A percentile compares a stretch with the other conserved stretches of the same genome.
phyloP scores from a whole-genome alignment of 1,284 basidiomycete species.

The Sporisorium exsertum region DNA sequence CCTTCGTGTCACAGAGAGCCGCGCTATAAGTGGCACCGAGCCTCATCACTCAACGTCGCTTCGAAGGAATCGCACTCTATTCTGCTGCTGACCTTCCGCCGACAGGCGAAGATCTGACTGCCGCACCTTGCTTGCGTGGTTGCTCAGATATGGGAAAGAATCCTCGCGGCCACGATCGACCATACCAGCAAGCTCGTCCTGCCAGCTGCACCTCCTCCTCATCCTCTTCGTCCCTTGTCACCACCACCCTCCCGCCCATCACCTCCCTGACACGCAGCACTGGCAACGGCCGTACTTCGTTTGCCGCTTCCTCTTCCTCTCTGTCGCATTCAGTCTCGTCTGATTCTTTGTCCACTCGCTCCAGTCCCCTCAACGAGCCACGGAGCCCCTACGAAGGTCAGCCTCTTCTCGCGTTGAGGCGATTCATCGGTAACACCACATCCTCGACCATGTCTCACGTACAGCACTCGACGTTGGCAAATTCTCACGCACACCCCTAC shows the following conservation, averaged over 20 bases:
- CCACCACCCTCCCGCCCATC: slow-evolving; percentile 30
- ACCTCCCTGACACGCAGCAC: slow-evolving; percentile 8
- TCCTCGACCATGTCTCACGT: slow-evolving; percentile 8
- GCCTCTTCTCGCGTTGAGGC: slow-evolving; percentile 16
- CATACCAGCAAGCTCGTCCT: slow-evolving; percentile 19
- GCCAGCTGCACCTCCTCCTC: slow-evolving; percentile 12
- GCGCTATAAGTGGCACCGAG: background rate
- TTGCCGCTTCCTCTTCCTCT: slow-evolving; percentile 17
- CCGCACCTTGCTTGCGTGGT: slow-evolving; percentile 5
- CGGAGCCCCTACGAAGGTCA: slow-evolving; percentile 34
- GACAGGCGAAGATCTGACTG: background rate
- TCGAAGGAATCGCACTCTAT: background rate
- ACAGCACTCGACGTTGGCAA: background rate
- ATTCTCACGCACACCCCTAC: slow-evolving; percentile 13
- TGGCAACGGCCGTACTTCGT: slow-evolving; percentile 7
- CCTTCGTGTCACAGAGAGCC: background rate
- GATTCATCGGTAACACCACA: background rate
- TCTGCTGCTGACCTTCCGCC: background rate
- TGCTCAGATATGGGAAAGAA: slow-evolving; percentile 30
- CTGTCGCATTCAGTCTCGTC: slow-evolving; percentile 22
- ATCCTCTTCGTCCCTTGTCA: slow-evolving; percentile 1
- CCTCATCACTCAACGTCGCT: background rate
- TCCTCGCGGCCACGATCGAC: slow-evolving; percentile 10
- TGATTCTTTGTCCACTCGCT: slow-evolving; percentile 11
- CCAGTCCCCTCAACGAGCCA: slow-evolving; percentile 29